phyloP scores from a whole-genome alignment of 2,329 filamentous ascomycete species.

The Rutstroemia sp. region DNA sequence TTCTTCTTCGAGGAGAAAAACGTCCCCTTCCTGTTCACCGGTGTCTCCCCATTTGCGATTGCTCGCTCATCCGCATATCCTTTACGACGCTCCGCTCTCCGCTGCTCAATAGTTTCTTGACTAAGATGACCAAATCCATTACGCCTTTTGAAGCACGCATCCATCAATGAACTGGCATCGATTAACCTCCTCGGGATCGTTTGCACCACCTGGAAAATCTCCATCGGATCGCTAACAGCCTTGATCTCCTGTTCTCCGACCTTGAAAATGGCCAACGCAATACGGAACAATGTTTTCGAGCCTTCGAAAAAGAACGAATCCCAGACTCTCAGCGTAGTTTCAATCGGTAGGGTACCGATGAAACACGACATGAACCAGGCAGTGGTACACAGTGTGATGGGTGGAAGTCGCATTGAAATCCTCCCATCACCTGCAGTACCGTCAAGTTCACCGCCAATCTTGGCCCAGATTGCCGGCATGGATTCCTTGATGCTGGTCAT shows the following conservation, averaged over 20 bases:
- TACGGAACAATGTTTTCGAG: conserved; percentile 85
- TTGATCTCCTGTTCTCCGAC: conserved; percentile 74
- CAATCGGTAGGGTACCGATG: conserved; percentile 85
- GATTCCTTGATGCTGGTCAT: conserved; percentile 81
- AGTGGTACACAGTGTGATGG: conserved; percentile 86
- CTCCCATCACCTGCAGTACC: conserved; percentile 20
- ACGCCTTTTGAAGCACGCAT: conserved; percentile 72
- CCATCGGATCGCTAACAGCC: conserved; percentile 77
- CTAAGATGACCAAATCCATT: conserved; percentile 77
- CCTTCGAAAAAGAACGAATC: conserved; percentile 95
- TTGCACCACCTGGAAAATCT: conserved; percentile 93
- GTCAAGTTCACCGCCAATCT: conserved; percentile 75
- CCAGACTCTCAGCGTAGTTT: conserved; percentile 88
- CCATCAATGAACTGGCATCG: conserved; percentile 75
- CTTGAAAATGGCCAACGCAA: conserved; percentile 88
- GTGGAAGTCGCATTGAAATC: conserved; percentile 57
- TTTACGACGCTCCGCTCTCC: conserved; percentile 60
- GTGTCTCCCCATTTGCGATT: conserved; percentile 14
- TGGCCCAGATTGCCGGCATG: conserved; percentile 77
- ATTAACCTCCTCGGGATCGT: conserved; percentile 72
- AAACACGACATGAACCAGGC: conserved; percentile 99
- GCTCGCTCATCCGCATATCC: conserved; percentile 30
- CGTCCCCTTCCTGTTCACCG: background rate
- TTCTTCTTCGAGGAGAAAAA: background rate
- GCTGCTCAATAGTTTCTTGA: conserved; percentile 72